Evolutionary conservation across 2,329 filamentous ascomycete genomes (phyloP).

Genomic region (Stylonectria norvegica): DNA sequence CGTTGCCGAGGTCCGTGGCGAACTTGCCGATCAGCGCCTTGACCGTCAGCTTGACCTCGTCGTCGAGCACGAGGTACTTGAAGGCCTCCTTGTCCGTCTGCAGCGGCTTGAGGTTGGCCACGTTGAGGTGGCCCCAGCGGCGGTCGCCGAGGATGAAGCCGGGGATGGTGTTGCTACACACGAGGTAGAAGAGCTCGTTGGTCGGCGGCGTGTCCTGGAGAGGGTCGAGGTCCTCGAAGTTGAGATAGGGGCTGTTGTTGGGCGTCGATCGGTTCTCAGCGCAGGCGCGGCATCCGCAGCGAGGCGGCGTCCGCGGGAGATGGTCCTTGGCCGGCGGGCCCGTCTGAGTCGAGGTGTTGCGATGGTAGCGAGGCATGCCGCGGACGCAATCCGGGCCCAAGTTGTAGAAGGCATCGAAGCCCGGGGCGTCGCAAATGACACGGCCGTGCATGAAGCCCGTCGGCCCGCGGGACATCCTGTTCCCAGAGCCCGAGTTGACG

Average conservation of each 20-base stretch:
- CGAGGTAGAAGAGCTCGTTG: constrained; percentile 43
- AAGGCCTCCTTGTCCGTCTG: constrained; percentile 46
- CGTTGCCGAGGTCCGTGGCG: constrained; percentile 33
- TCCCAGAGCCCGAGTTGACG: constrained; percentile 28
- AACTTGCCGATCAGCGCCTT: constrained; percentile 48
- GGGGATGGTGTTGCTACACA: constrained; percentile 42
- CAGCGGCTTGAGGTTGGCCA: constrained; percentile 39
- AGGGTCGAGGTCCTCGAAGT: constrained; percentile 42
- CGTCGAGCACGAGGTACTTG: constrained; percentile 48
- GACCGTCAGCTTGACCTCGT: constrained; percentile 46
- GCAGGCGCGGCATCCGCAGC: constrained; percentile 43
- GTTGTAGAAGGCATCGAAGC: constrained; percentile 35
- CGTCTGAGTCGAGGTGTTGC: constrained; percentile 9
- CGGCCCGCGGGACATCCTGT: constrained; percentile 26
- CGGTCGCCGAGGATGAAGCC: constrained; percentile 45
- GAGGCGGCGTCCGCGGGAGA: constrained; percentile 39
- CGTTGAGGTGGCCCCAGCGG: constrained; percentile 42
- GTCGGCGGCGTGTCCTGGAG: constrained; percentile 33
- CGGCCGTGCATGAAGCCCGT: constrained; percentile 39
- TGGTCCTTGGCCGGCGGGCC: constrained; percentile 29
- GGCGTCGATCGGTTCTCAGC: constrained; percentile 15
- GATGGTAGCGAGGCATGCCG: constrained; percentile 14
- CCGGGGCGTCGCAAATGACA: constrained; percentile 43
- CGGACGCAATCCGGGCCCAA: constrained; percentile 22
- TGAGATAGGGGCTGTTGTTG: constrained; percentile 33